Percentiles rank a stretch among this genome's conserved stretches.
These are phyloP conservation scores for Hypoxylon sp. DNA, from an alignment of 2,329 filamentous ascomycete species.

Conservation along the genomic window DNA sequence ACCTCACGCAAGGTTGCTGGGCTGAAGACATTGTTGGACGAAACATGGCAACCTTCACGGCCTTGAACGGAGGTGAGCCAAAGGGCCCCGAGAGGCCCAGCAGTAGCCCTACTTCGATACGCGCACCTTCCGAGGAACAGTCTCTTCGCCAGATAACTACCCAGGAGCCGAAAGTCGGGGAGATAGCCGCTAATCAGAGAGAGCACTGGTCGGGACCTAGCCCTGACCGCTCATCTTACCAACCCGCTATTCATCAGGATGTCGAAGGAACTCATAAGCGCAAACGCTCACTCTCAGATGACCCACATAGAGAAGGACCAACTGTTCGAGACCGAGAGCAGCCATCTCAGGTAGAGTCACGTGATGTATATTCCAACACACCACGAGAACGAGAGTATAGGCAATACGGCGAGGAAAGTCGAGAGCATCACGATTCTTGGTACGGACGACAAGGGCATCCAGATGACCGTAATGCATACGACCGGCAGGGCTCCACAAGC, in stretches of 20 bases:
- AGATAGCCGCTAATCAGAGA: conserved; percentile 51
- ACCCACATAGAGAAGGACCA: conserved; percentile 59
- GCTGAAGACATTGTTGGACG: conserved; percentile 51
- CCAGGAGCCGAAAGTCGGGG: conserved; percentile 49
- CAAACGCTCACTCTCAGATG: conserved; percentile 78
- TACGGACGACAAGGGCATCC: conserved; percentile 61
- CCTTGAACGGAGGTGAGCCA: conserved; percentile 54
- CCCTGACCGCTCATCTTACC: conserved; percentile 61
- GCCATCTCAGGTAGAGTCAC: conserved; percentile 55
- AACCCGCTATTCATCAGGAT: conserved; percentile 60
- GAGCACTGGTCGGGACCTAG: conserved; percentile 61
- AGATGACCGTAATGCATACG: conserved; percentile 64
- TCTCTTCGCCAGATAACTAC: conserved; percentile 42
- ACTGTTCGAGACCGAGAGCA: conserved; percentile 55
- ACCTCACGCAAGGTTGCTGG: conserved; percentile 47
- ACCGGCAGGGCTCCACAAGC: conserved; percentile 62
- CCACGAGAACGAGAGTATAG: conserved; percentile 62
- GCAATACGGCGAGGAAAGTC: conserved; percentile 62
- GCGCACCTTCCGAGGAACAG: conserved; percentile 51
- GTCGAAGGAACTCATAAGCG: conserved; percentile 71
- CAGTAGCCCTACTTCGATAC: conserved; percentile 49
- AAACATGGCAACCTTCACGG: conserved; percentile 56
- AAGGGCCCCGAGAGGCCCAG: conserved; percentile 48
- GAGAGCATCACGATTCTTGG: conserved; percentile 66
- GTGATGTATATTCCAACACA: conserved; percentile 61